These are phyloP conservation scores for Malassezia cuniculi DNA, from an alignment of 1,284 basidiomycete genomes.

Conservation along the genomic window DNA sequence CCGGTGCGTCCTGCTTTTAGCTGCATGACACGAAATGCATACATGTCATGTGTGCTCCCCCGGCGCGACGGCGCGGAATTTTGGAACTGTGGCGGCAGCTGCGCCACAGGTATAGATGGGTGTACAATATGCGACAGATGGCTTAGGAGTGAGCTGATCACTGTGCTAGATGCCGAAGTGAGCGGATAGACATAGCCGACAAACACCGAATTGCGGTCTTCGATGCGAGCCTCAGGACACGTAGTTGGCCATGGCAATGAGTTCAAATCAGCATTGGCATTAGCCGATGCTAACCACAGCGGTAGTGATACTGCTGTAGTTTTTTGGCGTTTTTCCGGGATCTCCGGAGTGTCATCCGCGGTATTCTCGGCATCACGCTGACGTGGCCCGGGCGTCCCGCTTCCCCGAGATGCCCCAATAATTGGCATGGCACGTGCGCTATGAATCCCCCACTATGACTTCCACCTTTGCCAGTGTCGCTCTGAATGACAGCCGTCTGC, in stretches of 20 bases:
- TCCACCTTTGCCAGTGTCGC: no score
- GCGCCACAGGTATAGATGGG: conserved; percentile 21
- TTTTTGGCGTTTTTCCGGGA: no score
- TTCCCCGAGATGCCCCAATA: no score
- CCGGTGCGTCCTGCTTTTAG: conserved; percentile 33
- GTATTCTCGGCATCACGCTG: no score
- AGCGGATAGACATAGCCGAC: conserved; percentile 40
- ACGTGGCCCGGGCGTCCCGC: no score
- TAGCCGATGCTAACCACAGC: conserved; percentile 8
- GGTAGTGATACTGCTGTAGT: conserved; percentile 8
- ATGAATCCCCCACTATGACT: no score
- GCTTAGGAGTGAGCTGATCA: conserved; percentile 22
- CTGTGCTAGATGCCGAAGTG: conserved; percentile 14
- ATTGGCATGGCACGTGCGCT: no score
- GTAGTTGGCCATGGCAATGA: conserved; percentile 27
- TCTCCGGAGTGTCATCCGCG: no score
- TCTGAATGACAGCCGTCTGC: no score
- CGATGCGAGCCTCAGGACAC: conserved; percentile 22
- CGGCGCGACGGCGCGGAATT: conserved; percentile 22
- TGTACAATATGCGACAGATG: conserved; percentile 36
- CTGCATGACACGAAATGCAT: conserved; percentile 32
- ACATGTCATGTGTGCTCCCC: conserved; percentile 38
- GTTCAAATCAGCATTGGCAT: conserved; percentile 13
- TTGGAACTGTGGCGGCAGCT: conserved; percentile 29
- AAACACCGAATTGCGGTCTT: conserved; percentile 39